Percentiles rank a stretch among this genome's conserved stretches.
These are phyloP conservation scores for Bauhinia variegata DNA, from an alignment of 306 rosid species.

Conservation along the genomic window DNA sequence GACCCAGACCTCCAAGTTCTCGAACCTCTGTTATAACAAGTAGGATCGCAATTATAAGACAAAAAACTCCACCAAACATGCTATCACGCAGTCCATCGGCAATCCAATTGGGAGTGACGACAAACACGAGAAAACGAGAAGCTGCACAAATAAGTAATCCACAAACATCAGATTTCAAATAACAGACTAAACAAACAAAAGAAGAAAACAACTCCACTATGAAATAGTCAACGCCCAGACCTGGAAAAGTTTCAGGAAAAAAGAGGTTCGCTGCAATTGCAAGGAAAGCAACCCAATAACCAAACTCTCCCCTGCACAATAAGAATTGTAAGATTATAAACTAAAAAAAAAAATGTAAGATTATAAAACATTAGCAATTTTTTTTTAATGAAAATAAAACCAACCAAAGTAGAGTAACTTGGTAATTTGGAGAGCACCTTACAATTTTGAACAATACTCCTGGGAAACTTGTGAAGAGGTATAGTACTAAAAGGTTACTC, in stretches of 20 bases:
- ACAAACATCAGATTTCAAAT: slow-evolving; percentile 7
- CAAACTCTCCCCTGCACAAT: slow-evolving; percentile 50
- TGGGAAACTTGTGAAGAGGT: slow-evolving; percentile 47
- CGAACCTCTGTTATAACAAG: slow-evolving; percentile 32
- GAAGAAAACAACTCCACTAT: background rate
- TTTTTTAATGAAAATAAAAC: background rate
- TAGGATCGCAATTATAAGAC: slow-evolving; percentile 40
- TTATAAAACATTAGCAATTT: background rate
- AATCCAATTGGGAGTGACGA: slow-evolving; percentile 42
- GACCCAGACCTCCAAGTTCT: slow-evolving; percentile 24
- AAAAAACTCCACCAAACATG: slow-evolving; percentile 42
- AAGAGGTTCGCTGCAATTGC: slow-evolving; percentile 45
- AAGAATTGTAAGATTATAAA: background rate
- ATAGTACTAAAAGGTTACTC: slow-evolving; percentile 43
- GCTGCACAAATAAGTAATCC: slow-evolving; percentile 35
- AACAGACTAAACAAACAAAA: background rate
- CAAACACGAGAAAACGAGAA: slow-evolving; percentile 51
- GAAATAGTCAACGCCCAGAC: slow-evolving; percentile 29
- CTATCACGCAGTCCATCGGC: slow-evolving; percentile 44
- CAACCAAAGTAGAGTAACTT: background rate
- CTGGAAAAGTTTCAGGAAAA: slow-evolving; percentile 44
- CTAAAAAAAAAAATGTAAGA: background rate
- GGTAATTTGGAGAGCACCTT: slow-evolving; percentile 36
- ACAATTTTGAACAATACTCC: slow-evolving; percentile 44
- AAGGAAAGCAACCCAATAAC: slow-evolving; percentile 54